Conservation (phyloP, 2,329 filamentous ascomycete species). For the Ophiostoma populinum region DNA sequence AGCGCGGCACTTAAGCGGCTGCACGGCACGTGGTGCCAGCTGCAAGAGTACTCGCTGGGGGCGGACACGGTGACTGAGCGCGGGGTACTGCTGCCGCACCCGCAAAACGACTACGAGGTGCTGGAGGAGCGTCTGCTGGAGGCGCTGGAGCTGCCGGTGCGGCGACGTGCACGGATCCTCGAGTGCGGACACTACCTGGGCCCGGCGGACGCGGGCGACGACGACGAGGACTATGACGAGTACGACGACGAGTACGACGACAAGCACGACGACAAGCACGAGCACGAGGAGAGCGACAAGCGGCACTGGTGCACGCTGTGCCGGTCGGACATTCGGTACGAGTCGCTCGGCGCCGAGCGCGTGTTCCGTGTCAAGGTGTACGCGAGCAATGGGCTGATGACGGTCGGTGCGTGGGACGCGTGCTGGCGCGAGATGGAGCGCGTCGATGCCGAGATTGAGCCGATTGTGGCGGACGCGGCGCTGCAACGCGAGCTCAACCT, state of each 20-base stretch:
- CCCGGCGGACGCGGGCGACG: constrained; percentile 31
- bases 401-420: constrained; percentile 76
- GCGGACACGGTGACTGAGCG: constrained; percentile 57
- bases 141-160: constrained; percentile 50
- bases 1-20: constrained; percentile 30
- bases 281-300: constrained; percentile 13
- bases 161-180: constrained; percentile 47
- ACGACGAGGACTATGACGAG: constrained; percentile 25
- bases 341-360: constrained; percentile 33
- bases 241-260: constrained; percentile 27
- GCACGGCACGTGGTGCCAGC: constrained; percentile 46
- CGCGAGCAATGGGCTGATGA: constrained; percentile 88
- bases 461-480: constrained; percentile 40
- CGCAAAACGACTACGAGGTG: constrained; percentile 62
- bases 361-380: constrained; percentile 75
- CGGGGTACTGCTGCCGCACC: constrained; percentile 60
- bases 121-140: constrained; percentile 64
- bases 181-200: constrained; percentile 64
- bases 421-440: constrained; percentile 97
- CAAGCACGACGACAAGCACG: constrained; percentile 22
- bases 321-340: constrained; percentile 35
- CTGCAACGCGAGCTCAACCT: constrained; percentile 39
- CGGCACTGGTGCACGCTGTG: constrained; percentile 41
- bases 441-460: constrained; percentile 84
- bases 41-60: constrained; percentile 43